Percentiles rank a stretch among this genome's conserved stretches.
Evolutionary conservation across 2,329 filamentous ascomycete species (phyloP).

Genomic region (Coleophoma cylindrospora): DNA sequence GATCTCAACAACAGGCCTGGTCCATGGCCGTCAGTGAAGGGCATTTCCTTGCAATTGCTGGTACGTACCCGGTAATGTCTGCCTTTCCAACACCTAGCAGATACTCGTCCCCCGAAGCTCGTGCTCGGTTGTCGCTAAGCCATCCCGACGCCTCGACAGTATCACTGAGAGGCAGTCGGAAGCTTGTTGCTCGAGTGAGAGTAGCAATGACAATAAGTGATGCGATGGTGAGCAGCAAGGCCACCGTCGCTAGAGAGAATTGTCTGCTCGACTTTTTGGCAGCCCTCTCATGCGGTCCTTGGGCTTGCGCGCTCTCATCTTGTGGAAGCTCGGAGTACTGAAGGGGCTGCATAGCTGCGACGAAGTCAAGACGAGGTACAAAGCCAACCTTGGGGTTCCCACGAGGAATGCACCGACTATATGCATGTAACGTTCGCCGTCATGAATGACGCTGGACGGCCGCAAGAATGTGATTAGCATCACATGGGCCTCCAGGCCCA

Average conservation of each 20-base stretch:
- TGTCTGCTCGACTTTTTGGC: slow-evolving; percentile 1
- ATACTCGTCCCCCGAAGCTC: slow-evolving; percentile 36
- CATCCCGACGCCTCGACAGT: neutral
- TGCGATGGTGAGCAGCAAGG: slow-evolving; percentile 1
- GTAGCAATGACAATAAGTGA: neutral
- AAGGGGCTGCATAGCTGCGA: neutral
- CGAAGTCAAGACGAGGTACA: neutral
- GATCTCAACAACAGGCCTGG: slow-evolving; percentile 75
- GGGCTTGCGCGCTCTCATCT: neutral
- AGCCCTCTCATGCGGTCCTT: neutral
- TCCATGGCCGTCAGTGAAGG: slow-evolving; percentile 2
- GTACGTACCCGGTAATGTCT: slow-evolving; percentile 57
- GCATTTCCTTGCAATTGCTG: neutral
- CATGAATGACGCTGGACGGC: neutral
- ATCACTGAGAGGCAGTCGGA: neutral
- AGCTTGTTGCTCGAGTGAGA: neutral
- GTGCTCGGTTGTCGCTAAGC: slow-evolving; percentile 7
- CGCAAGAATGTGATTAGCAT: neutral
- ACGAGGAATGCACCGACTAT: neutral
- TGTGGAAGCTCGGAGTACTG: slow-evolving; percentile 1
- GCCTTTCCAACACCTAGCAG: slow-evolving; percentile 65
- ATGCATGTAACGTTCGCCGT: neutral
- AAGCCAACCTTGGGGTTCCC: neutral
- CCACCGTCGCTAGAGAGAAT: neutral
- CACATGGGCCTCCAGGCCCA: neutral